Percentiles rank a stretch among this genome's conserved stretches.
phyloP scores from a whole-genome alignment of 2,329 filamentous ascomycete species.

The Nectriaceae sp. region DNA sequence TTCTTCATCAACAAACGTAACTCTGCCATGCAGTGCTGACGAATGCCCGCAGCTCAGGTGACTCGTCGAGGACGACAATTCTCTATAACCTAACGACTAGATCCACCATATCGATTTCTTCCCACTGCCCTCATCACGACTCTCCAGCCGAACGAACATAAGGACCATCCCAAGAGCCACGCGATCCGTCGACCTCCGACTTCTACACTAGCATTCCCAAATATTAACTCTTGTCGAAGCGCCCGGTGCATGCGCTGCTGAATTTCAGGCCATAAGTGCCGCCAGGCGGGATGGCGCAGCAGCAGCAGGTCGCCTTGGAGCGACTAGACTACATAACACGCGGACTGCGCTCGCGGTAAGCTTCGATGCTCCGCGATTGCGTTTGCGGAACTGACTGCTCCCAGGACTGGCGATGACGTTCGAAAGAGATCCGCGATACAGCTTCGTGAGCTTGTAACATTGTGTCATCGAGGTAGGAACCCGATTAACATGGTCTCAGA shows the following conservation, averaged over 20 bases:
- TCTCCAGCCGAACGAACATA: background rate
- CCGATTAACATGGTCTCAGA: background rate
- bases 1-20: slow-evolving; percentile 13
- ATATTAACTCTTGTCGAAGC: too few relatives aligned
- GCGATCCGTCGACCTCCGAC: slow-evolving; percentile 2
- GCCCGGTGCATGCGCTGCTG: slow-evolving; percentile 33
- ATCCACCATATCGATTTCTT: background rate
- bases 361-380: slow-evolving; percentile 1
- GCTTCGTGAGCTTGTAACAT: slow-evolving; percentile 55
- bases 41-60: slow-evolving; percentile 17
- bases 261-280: slow-evolving; percentile 23
- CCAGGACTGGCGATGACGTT: slow-evolving; percentile 48
- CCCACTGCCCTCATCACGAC: slow-evolving; percentile 5
- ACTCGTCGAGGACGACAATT: slow-evolving; percentile 16
- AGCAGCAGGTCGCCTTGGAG: slow-evolving; percentile 56
- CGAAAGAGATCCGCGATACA: slow-evolving; percentile 55
- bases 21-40: slow-evolving; percentile 26
- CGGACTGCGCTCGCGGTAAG: slow-evolving; percentile 58
- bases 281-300: slow-evolving; percentile 42
- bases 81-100: slow-evolving; percentile 6
- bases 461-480: slow-evolving; percentile 55
- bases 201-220: slow-evolving; percentile 6
- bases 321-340: slow-evolving; percentile 56
- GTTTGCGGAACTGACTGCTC: slow-evolving; percentile 15
- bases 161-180: background rate